These are phyloP conservation scores for Metschnikowia drakensbergensis DNA, from an alignment of 805 yeast genomes.

Conservation along the genomic window DNA sequence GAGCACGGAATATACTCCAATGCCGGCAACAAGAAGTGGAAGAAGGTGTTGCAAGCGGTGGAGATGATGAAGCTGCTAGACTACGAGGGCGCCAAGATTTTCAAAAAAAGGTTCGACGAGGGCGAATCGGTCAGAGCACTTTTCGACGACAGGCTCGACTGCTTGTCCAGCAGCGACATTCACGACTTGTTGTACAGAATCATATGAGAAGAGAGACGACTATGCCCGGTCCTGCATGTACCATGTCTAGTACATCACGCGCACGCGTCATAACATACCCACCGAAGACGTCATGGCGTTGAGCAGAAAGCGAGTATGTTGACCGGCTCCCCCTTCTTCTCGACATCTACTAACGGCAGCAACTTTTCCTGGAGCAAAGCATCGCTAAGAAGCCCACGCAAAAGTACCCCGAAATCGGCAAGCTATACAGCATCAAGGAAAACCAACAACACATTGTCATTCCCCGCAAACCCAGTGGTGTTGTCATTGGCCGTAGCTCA, in stretches of 20 bases:
- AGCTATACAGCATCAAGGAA: constrained; percentile 21
- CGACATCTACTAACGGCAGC: constrained; percentile 17
- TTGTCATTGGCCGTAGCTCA: constrained; percentile 53
- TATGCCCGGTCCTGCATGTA: neutral
- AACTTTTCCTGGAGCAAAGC: constrained; percentile 9
- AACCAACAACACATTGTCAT: constrained; percentile 22
- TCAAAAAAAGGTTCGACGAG: constrained; percentile 15
- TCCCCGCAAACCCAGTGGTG: constrained; percentile 24
- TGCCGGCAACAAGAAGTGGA: constrained; percentile 21
- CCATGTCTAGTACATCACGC: neutral
- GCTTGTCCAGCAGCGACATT: constrained; percentile 21
- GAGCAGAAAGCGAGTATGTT: constrained; percentile 26
- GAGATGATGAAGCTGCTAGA: constrained; percentile 27
- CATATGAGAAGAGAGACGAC: constrained; percentile 2
- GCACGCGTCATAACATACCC: neutral
- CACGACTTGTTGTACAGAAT: constrained; percentile 26
- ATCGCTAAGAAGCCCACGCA: constrained; percentile 17
- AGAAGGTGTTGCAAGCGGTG: constrained; percentile 28
- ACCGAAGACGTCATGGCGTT: constrained; percentile 18
- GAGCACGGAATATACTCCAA: constrained; percentile 18
- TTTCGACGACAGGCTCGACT: constrained; percentile 19
- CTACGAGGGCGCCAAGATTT: constrained; percentile 18
- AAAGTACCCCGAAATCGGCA: constrained; percentile 21
- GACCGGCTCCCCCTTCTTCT: neutral
- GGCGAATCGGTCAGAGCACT: constrained; percentile 19